Evolutionary conservation across 192 early-diverging fungal species (phyloP).

Genomic region (Pilaira anomala): DNA sequence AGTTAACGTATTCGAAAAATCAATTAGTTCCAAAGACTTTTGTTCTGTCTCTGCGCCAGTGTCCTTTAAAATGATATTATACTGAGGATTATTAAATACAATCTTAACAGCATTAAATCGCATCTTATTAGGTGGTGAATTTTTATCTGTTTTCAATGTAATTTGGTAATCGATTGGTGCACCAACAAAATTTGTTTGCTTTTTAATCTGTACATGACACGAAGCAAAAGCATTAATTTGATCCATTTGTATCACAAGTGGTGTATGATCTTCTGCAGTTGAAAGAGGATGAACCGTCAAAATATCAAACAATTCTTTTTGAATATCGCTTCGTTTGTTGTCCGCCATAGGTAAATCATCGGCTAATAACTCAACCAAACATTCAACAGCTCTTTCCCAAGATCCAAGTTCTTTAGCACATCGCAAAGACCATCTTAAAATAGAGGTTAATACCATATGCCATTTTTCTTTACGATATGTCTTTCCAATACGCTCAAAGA

Average conservation of each 20-base stretch:
- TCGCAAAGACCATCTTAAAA: constrained; percentile 58
- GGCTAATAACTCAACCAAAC: constrained; percentile 69
- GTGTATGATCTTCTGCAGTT: constrained; percentile 25
- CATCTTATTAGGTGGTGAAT: constrained; percentile 48
- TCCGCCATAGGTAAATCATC: constrained; percentile 30
- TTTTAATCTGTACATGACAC: constrained; percentile 47
- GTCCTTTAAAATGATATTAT: constrained; percentile 51
- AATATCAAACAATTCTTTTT: constrained; percentile 37
- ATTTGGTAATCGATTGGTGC: constrained; percentile 60
- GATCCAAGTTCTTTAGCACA: constrained; percentile 69
- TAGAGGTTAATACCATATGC: constrained; percentile 64
- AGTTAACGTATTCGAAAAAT: constrained; percentile 12
- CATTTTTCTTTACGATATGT: constrained; percentile 88
- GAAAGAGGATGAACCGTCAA: constrained; percentile 28
- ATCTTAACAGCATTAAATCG: constrained; percentile 49
- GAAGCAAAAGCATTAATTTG: constrained; percentile 59
- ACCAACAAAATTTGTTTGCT: constrained; percentile 52
- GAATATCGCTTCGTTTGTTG: constrained; percentile 31
- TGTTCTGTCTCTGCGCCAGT: not conserved
- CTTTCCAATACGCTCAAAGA: constrained; percentile 84
- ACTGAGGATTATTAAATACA: constrained; percentile 53
- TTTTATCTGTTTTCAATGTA: constrained; percentile 36
- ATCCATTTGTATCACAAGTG: constrained; percentile 52
- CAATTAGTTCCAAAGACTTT: constrained; percentile 22
- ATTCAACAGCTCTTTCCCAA: constrained; percentile 61